phyloP scores from a whole-genome alignment of 257 asterid genomes.

The Salvia rosmarinus region DNA sequence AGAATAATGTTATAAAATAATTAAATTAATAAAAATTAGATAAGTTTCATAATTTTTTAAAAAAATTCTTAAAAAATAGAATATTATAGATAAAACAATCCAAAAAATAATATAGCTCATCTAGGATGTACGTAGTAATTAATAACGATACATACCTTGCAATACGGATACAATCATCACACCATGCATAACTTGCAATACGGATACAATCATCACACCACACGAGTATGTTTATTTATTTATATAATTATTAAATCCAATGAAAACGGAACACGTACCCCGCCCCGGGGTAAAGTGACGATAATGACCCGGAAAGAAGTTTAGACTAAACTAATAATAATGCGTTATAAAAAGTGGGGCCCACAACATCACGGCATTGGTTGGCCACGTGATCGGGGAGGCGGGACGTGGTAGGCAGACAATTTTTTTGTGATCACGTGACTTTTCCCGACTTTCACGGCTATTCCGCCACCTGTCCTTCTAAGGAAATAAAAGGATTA shows the following conservation, averaged over 20 bases:
- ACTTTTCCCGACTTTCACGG: constrained; percentile 57
- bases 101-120: too few relatives aligned
- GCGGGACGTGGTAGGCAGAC: constrained; percentile 66
- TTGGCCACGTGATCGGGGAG: constrained; percentile 94
- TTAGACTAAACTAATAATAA: constrained; percentile 5
- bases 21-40: too few relatives aligned
- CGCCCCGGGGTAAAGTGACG: not conserved
- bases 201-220: too few relatives aligned
- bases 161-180: too few relatives aligned
- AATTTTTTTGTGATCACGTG: constrained; percentile 71
- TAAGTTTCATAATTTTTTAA: too few relatives aligned
- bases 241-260: not conserved
- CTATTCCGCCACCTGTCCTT: constrained; percentile 46
- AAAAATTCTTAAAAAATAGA: too few relatives aligned
- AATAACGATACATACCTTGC: too few relatives aligned
- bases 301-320: not conserved
- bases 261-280: not conserved
- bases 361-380: constrained; percentile 57
- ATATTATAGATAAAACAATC: too few relatives aligned
- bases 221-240: too few relatives aligned
- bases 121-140: too few relatives aligned
- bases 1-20: too few relatives aligned
- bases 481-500: not conserved
- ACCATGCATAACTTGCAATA: too few relatives aligned
- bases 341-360: constrained; percentile 31